Evolutionary conservation across 1,284 basidiomycete species (phyloP).

Genomic region (Anthracocystis setariae): DNA sequence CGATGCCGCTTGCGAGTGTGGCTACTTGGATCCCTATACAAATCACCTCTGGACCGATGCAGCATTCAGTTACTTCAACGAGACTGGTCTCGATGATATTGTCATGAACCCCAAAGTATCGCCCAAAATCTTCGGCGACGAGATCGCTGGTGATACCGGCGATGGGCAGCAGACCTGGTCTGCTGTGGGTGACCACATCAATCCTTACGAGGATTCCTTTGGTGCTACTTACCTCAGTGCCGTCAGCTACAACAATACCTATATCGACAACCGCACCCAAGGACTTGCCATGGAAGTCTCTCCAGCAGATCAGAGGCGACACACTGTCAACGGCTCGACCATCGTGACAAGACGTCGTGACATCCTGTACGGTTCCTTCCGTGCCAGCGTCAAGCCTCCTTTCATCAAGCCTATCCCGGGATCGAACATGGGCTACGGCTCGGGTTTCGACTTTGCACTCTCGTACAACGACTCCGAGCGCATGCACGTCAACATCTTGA

Average conservation of each 20-base stretch:
- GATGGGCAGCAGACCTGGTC: constrained; percentile 51
- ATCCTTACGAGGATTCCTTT: constrained; percentile 55
- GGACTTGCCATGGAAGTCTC: constrained; percentile 54
- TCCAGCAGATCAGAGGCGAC: constrained; percentile 34
- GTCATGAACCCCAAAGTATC: constrained; percentile 43
- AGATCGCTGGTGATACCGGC: constrained; percentile 39
- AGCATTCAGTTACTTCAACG: constrained; percentile 60
- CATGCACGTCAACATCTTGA: constrained; percentile 40
- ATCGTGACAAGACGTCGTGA: constrained; percentile 54
- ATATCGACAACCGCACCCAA: constrained; percentile 36
- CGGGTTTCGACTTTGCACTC: constrained; percentile 39
- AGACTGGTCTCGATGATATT: constrained; percentile 47
- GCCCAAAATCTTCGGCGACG: constrained; percentile 32
- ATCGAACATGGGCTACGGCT: constrained; percentile 30
- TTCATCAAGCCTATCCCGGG: constrained; percentile 28
- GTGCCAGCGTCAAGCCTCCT: constrained; percentile 48
- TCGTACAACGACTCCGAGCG: constrained; percentile 47
- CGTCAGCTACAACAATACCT: constrained; percentile 52
- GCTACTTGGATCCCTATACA: constrained; percentile 56
- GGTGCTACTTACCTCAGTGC: constrained; percentile 49
- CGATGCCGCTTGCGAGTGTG: constrained; percentile 51
- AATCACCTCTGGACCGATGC: constrained; percentile 59
- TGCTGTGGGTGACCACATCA: constrained; percentile 40
- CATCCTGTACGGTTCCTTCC: constrained; percentile 59
- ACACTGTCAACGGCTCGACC: constrained; percentile 46